These are phyloP conservation scores for Pseudogymnoascus pannorum DNA, from an alignment of 2,329 filamentous ascomycete genomes.

Conservation along the genomic window DNA sequence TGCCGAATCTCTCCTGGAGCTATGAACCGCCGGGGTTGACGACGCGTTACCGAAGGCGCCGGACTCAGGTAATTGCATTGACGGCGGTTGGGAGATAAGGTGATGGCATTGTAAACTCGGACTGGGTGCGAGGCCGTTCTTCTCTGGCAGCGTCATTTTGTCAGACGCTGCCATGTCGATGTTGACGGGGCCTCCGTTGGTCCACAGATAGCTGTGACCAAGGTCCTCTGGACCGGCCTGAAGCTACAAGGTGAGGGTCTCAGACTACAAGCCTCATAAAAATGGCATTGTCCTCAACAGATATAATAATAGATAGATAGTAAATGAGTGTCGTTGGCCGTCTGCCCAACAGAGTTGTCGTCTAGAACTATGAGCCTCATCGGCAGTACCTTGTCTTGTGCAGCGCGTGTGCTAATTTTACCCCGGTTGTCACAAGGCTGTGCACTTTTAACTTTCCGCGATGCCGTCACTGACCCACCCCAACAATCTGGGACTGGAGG, in stretches of 20 bases:
- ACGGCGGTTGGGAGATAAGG: not conserved
- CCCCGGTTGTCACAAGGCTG: slow-evolving; percentile 5
- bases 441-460: not conserved
- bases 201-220: not conserved
- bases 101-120: slow-evolving; percentile 1
- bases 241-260: slow-evolving; percentile 1
- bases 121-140: not conserved
- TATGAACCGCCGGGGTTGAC: not conserved
- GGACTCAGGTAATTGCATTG: not conserved
- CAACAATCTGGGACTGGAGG: not conserved
- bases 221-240: slow-evolving; percentile 4
- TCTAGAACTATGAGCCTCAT: slow-evolving; percentile 5
- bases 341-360: not conserved
- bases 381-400: not conserved
- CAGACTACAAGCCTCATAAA: slow-evolving; percentile 2
- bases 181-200: not conserved
- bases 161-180: slow-evolving; percentile 3
- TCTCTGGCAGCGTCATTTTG: slow-evolving; percentile 4
- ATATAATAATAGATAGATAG: slow-evolving; percentile 6
- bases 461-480: slow-evolving; percentile 7
- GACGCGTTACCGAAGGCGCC: not conserved
- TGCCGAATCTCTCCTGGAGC: not conserved
- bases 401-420: slow-evolving; percentile 2
- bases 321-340: not conserved
- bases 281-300: not conserved